Evolutionary conservation across 139 green algal species (phyloP), one percentile per base, ranked within the genome.

Genomic region (Closterium sp.): DNA sequence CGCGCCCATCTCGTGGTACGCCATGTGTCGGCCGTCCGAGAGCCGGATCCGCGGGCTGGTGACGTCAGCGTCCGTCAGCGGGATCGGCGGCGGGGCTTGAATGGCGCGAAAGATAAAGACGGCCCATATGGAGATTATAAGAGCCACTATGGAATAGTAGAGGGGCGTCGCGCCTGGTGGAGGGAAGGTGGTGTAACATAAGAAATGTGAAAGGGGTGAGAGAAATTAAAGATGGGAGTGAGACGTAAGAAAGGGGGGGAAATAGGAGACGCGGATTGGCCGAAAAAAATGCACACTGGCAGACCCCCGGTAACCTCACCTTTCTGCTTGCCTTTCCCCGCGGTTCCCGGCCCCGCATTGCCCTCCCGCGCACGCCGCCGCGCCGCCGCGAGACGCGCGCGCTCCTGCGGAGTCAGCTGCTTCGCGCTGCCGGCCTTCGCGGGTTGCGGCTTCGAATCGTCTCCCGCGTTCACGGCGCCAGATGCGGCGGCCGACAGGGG

Each of bases 31-130:
- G 84, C 91, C 91, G 84, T 93, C 91, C 19, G 19, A 35, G 34
- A 94, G 87, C 35, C 90, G 91, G 33, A 93, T 88, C n/a, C 90
- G 90, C 12, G 90, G 28, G 66, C 88, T 89, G 33, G 90, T 93
- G 28, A 92, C 38, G 33, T 89, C 34, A 23, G 76, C 87, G 32
- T 89, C 33, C 2, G 83, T 32, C 25, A 33, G 19, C 23, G 89
- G 89, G 69, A 33, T 23, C 6, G 89, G 89, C 21, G 89, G 89
- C 36, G 23, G 23, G 25, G 87, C 33, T 30, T 90, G 87, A 28
- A 90, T n/a, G 23, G 87, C 87, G 28, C 87, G 34, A 19, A 84
- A 90, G 33, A 90, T 90, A 35, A 90, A 86, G 31, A 35, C 28
- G 23, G 32, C 33, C 87, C 87, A 90, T 19, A 89, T 55, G 30